Evolutionary conservation across 73 alveolate genomes (phyloP).

Genomic region (Paraurostyla sp.): DNA sequence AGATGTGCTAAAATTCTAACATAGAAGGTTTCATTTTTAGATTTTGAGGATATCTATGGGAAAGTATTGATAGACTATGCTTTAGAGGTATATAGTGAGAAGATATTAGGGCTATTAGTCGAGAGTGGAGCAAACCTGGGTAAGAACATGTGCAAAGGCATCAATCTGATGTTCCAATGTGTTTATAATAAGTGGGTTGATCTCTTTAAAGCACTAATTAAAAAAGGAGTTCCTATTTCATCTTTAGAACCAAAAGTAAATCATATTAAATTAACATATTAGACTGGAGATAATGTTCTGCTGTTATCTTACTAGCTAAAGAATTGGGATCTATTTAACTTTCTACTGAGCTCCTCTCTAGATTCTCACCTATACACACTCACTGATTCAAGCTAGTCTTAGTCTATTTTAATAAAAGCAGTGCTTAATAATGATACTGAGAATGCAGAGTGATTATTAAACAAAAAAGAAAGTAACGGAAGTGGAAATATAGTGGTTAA

Average conservation of each 20-base stretch:
- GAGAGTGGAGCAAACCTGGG: conserved; percentile 50
- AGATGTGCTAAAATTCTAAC: not conserved
- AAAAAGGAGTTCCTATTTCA: conserved; percentile 50
- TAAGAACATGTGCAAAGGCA: conserved; percentile 27
- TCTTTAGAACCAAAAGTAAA: conserved; percentile 31
- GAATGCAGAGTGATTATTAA: not conserved
- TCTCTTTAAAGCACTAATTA: conserved; percentile 21
- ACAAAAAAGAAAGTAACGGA: not conserved
- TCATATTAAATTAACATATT: not conserved
- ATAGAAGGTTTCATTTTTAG: not conserved
- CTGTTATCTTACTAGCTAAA: not conserved
- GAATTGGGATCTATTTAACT: conserved; percentile 11
- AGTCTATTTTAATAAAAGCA: not conserved
- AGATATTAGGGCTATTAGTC: not conserved
- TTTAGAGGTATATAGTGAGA: conserved; percentile 3
- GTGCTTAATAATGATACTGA: not conserved
- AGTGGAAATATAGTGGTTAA: too few species aligned
- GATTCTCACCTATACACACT: not conserved
- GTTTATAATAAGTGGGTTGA: conserved; percentile 3
- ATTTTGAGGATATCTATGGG: conserved; percentile 32
- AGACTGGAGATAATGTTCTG: conserved; percentile 37
- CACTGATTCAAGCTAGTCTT: not conserved
- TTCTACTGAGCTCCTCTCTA: not conserved
- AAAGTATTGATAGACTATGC: conserved; percentile 33
- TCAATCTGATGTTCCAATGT: conserved; percentile 2